Conservation (phyloP, 805 yeast genomes). For the Candida anglica region DNA sequence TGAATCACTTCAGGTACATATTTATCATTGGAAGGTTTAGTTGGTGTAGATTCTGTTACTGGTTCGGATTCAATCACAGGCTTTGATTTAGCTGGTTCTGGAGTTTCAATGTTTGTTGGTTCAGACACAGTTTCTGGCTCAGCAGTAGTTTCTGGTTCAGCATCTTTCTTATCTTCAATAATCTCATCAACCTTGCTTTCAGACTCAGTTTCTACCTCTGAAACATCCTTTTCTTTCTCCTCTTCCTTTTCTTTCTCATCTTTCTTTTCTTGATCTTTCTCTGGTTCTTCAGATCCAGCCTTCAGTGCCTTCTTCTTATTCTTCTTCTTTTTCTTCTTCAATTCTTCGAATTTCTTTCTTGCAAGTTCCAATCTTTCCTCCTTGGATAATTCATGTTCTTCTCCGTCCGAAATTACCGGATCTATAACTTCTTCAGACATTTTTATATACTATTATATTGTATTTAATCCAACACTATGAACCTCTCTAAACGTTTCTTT, state of each 20-base stretch:
- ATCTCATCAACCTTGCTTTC: neutral
- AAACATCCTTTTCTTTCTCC: constrained; percentile 7
- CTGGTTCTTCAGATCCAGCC: constrained; percentile 9
- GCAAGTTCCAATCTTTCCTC: constrained; percentile 72
- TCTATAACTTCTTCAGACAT: constrained; percentile 11
- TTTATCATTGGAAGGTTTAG: neutral
- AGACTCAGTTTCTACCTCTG: constrained; percentile 4
- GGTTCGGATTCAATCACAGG: constrained; percentile 1
- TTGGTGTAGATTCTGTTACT: constrained; percentile 4
- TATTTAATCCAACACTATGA: neutral
- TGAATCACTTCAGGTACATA: constrained; percentile 4
- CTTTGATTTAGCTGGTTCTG: neutral
- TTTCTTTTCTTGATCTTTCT: too few relatives aligned
- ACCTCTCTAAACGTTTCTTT: neutral
- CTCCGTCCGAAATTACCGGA: constrained; percentile 8
- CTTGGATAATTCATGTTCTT: constrained; percentile 32
- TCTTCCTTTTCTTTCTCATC: too few relatives aligned
- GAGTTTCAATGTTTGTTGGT: neutral
- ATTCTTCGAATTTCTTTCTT: constrained; percentile 65
- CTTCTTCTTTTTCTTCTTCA: constrained; percentile 56
- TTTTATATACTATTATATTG: neutral
- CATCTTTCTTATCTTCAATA: constrained; percentile 1
- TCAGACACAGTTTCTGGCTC: neutral
- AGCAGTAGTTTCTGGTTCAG: neutral
- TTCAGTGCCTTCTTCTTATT: constrained; percentile 45